A percentile compares a stretch with the other conserved stretches of the same genome.
Conservation (phyloP, 306 rosid species). For the Begonia loranthoides region DNA sequence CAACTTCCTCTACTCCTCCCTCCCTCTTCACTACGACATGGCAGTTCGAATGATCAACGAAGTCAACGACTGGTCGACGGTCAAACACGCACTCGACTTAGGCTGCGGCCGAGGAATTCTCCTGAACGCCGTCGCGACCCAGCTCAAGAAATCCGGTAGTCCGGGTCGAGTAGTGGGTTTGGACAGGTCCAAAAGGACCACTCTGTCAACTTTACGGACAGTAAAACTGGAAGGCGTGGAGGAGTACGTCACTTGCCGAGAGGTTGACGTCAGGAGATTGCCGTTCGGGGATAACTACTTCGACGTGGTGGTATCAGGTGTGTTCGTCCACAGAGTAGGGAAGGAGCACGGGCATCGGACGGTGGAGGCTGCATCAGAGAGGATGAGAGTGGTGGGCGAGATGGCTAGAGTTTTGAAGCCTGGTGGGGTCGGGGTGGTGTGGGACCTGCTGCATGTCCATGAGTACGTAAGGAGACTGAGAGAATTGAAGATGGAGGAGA, state of each 20-base stretch:
- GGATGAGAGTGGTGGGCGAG: constrained; percentile 82
- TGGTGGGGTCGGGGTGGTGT: constrained; percentile 65
- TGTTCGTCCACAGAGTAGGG: constrained; percentile 73
- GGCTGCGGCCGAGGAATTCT: constrained; percentile 88
- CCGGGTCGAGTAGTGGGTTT: constrained; percentile 78
- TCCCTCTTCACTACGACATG: constrained; percentile 70
- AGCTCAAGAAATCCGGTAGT: constrained; percentile 66
- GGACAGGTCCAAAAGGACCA: constrained; percentile 40
- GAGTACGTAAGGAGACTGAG: constrained; percentile 64
- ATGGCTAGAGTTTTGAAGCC: constrained; percentile 68
- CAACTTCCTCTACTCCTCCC: constrained; percentile 74
- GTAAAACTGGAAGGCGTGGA: constrained; percentile 72
- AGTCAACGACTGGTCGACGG: constrained; percentile 80
- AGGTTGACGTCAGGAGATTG: constrained; percentile 61
- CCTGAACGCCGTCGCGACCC: constrained; percentile 79
- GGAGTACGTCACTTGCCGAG: constrained; percentile 79
- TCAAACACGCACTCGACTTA: constrained; percentile 67
- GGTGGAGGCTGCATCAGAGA: constrained; percentile 80
- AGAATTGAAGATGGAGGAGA: constrained; percentile 76
- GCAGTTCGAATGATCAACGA: constrained; percentile 60
- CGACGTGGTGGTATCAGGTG: constrained; percentile 83
- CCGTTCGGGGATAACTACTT: constrained; percentile 74
- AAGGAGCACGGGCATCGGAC: constrained; percentile 55
- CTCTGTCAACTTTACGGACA: constrained; percentile 39
- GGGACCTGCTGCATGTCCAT: constrained; percentile 83